Base-by-base conservation (phyloP, 306 rosid genomes). In the Malus sylvestris region DNA sequence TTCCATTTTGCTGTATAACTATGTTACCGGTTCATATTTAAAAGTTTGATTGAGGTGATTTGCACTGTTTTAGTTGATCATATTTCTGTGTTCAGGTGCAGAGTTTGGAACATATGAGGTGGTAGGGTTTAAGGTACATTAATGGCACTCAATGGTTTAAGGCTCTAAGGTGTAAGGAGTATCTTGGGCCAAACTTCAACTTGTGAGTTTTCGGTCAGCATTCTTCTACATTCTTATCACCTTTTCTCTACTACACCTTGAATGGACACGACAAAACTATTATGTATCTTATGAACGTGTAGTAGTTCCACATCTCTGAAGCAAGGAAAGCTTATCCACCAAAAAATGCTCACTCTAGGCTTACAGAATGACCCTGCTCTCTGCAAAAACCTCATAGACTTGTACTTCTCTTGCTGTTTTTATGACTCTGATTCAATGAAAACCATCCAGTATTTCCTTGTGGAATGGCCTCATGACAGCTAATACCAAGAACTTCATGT, bases 391-490 rank as follows among this genome's bases (percentile, higher is more conserved):
- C 82, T 93, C 38, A 86, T 93, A 70, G 78, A 55, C 59, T 86
- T 83, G 55, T 93, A 93, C 81, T 74, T 87, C 81, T 86, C 89
- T 35, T 80, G 83, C 82, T 84, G 84, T 72, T 76, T 81, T 35
- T 80, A 64, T 69, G 77, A 70, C 61, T 83, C 69, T 68, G 96
- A 80, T 75, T 85, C 61, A 61, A 69, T 18, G 78, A 72, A 53
- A 82, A 84, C 84, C 89, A 71, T 72, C 70, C 27, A 86, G 78
- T 59, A 83, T 93, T 62, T 80, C 96, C 61, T 52, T 88, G 77
- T 93, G 98, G 95, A 93, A 93, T 80, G 77, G 85, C 83, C 87
- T 89, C 62, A 78, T 93, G 78, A 86, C 90, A 4, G 85, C 87
- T 72, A 88, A 87, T 83, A 85, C 98, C 63, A 89, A 84, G 85